Percentiles rank a stretch among this genome's conserved stretches.
phyloP scores from a whole-genome alignment of 768 basidiomycete genomes.

The Pulveroboletus frians region DNA sequence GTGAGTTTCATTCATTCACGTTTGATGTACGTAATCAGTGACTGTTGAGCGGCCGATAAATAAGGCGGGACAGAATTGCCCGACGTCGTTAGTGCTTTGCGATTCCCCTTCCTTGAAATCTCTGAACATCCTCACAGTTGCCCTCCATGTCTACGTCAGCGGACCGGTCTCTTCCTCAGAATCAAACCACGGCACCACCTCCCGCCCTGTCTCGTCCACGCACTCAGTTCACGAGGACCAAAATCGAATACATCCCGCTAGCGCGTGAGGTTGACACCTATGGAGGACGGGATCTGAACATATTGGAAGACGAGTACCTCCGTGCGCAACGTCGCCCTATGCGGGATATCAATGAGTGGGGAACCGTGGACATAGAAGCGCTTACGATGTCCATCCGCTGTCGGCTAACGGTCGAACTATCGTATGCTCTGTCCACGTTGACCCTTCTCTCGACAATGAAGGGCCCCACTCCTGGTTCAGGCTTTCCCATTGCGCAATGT shows the following conservation, averaged over 20 bases:
- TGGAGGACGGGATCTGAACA: conserved; percentile 76
- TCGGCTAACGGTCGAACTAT: conserved; percentile 74
- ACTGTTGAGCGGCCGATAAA: conserved; percentile 19
- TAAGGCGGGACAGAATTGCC: conserved; percentile 42
- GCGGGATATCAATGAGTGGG: conserved; percentile 81
- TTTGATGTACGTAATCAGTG: conserved; percentile 23
- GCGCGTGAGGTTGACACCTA: conserved; percentile 68
- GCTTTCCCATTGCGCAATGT: conserved; percentile 73
- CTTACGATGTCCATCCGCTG: conserved; percentile 91
- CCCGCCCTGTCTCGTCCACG: conserved; percentile 35
- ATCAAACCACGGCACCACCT: conserved; percentile 26
- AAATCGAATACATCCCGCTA: conserved; percentile 84
- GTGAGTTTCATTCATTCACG: conserved; percentile 38
- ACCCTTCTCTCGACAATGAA: conserved; percentile 77
- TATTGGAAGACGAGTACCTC: conserved; percentile 56
- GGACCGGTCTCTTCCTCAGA: conserved; percentile 17
- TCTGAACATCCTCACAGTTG: conserved; percentile 15
- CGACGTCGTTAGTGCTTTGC: conserved; percentile 40
- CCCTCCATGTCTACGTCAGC: conserved; percentile 16
- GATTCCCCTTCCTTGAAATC: conserved; percentile 6
- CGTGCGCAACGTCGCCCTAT: conserved; percentile 51
- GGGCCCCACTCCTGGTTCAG: conserved; percentile 48
- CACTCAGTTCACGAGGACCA: conserved; percentile 59
- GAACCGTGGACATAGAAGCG: conserved; percentile 84
- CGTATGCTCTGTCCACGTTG: conserved; percentile 86